Conservation (phyloP, 1,284 basidiomycete genomes). For the Ganoderma sp. region DNA sequence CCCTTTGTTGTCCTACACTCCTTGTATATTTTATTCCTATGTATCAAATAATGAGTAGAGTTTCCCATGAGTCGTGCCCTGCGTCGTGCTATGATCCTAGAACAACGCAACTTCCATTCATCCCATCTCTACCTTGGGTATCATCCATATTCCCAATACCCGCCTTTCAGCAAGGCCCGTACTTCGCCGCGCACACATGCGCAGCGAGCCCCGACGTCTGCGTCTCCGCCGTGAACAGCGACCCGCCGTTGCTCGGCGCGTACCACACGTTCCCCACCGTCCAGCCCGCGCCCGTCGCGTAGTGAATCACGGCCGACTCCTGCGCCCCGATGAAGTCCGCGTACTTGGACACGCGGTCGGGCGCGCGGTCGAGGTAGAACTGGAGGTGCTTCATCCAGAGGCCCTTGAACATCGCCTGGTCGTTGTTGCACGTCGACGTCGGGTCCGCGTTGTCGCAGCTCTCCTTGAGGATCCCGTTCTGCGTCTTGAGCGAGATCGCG, state of each 20-base stretch:
- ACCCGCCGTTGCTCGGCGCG: slow-evolving; percentile 49
- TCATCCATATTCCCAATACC: neutral
- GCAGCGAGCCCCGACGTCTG: slow-evolving; percentile 24
- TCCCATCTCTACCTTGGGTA: neutral
- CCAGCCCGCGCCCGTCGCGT: slow-evolving; percentile 50
- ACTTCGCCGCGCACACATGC: slow-evolving; percentile 25
- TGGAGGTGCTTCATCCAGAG: slow-evolving; percentile 41
- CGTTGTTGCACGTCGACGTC: slow-evolving; percentile 48
- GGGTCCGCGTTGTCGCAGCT: slow-evolving; percentile 54
- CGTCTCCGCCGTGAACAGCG: slow-evolving; percentile 48
- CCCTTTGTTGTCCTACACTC: slow-evolving; percentile 20
- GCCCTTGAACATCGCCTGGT: slow-evolving; percentile 52
- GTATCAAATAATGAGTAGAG: slow-evolving; percentile 9
- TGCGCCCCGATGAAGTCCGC: slow-evolving; percentile 39
- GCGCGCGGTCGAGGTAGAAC: slow-evolving; percentile 42
- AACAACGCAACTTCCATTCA: no score
- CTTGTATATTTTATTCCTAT: slow-evolving; percentile 19
- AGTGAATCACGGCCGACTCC: slow-evolving; percentile 34
- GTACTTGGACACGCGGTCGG: slow-evolving; percentile 40
- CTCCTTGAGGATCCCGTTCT: slow-evolving; percentile 52
- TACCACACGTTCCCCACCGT: slow-evolving; percentile 55
- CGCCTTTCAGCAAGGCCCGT: slow-evolving; percentile 17
- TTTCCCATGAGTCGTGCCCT: no score
- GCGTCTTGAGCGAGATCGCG: slow-evolving; percentile 48
- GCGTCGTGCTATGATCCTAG: no score